Conservation (phyloP, 306 rosid genomes). For the Sicyos baderoa region DNA sequence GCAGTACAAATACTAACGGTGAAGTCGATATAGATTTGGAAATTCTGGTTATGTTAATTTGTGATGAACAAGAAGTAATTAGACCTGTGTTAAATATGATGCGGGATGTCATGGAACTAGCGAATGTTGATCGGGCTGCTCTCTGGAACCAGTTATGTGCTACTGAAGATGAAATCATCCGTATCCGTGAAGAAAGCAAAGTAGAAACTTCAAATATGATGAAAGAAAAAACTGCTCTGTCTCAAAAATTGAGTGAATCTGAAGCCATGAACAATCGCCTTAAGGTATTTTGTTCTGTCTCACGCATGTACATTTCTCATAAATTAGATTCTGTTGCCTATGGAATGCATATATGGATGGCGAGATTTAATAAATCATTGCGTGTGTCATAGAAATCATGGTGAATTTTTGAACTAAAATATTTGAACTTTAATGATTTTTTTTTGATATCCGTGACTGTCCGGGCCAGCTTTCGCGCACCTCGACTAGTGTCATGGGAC, state of each 20-base stretch:
- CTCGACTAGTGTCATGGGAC: too few relatives aligned
- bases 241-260: constrained; percentile 72
- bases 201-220: constrained; percentile 55
- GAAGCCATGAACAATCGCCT: constrained; percentile 64
- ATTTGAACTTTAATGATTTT: too few relatives aligned
- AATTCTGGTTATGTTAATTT: constrained; percentile 67
- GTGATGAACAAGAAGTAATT: constrained; percentile 78
- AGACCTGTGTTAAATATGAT: constrained; percentile 80
- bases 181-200: constrained; percentile 61
- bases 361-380: too few relatives aligned
- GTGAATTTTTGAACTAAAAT: not conserved
- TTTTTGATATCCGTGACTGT: too few relatives aligned
- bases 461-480: too few relatives aligned
- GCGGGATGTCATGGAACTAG: constrained; percentile 89
- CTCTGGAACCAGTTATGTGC: constrained; percentile 95
- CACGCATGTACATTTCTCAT: constrained; percentile 28
- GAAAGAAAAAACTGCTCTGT: constrained; percentile 50
- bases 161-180: constrained; percentile 78
- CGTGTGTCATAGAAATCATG: not conserved
- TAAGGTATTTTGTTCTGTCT: constrained; percentile 55
- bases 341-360: too few relatives aligned
- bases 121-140: constrained; percentile 88
- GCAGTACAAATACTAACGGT: constrained; percentile 48
- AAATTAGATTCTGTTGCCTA: not conserved
- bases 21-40: constrained; percentile 81